Base-by-base conservation (phyloP, 768 basidiomycete genomes). In the Epithele typhae region DNA sequence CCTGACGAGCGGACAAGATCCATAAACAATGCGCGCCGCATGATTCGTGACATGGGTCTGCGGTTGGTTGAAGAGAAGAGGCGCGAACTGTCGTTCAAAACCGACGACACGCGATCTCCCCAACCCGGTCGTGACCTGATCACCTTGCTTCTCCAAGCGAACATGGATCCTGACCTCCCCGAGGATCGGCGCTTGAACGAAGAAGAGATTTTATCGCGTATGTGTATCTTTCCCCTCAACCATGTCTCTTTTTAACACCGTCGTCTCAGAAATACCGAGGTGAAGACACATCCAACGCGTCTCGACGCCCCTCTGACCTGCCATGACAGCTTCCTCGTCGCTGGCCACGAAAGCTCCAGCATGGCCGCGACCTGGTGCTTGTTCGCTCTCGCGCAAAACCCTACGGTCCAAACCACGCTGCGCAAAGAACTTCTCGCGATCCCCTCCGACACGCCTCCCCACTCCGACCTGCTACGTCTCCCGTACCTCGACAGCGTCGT, bases 401-500 rank as follows among this genome's bases (percentile, higher is more conserved):
- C 65, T 3, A 58, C 58, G 1, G 52, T 66, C 33, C 73, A 73
- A 56, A 25, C 56, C 12, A 60, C 61, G 22, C 63, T 75, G 0
- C 68, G 70, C 8, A 59, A 67, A 7, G 74, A 75, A 51, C 48
- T 74, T n/a, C 51, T 60, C 19, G 58, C 65, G 0, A 66, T 81
- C 12, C 55, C 69, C 1, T 78, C 76, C 0, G 51, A 43, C n/a
- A 27, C 12, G 1, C 84, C 84, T 3, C 71, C 74, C 1, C 85
- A 87, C 79, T 85, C 87, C 34, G 73, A 81, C 23, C 71, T 89
- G 1, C 74, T 77, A 45, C 66, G 73, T 0, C 66, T 91, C 3
- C 74, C 81, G 0, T 87, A 84, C 55, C 76, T 90, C n/a, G 87
- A 87, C 49, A 67, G 67, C 15, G 74, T 84, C 7, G 68, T 83